Conservation (phyloP, 179 eudicot species). For the Gypsophila paniculata region DNA sequence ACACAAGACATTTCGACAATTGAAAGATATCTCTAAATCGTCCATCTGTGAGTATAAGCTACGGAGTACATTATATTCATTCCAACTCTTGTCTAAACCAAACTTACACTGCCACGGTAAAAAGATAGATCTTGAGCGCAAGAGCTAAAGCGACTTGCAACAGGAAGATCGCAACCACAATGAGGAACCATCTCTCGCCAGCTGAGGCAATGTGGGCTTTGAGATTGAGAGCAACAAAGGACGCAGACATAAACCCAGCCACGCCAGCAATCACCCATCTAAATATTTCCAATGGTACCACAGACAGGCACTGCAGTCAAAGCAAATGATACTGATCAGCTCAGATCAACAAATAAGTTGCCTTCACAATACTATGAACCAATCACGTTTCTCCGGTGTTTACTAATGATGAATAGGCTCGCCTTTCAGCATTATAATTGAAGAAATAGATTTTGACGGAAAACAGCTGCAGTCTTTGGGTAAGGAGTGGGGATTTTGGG, state of each 20-base stretch:
- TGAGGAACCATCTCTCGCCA: conserved; percentile 92
- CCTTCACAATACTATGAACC: neutral
- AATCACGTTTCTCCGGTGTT: neutral
- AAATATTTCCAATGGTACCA: conserved; percentile 64
- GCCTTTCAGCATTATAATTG: no score
- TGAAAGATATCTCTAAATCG: conserved; percentile 15
- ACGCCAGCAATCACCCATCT: conserved; percentile 92
- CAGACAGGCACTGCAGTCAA: conserved; percentile 69
- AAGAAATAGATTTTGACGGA: no score
- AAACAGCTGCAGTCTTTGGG: no score
- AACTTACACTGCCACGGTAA: conserved; percentile 49
- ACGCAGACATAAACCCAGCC: conserved; percentile 92
- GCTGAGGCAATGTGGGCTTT: conserved; percentile 78
- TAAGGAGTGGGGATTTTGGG: no score
- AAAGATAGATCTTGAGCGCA: conserved; percentile 74
- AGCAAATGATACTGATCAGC: conserved; percentile 14
- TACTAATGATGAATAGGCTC: no score
- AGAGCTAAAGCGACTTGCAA: conserved; percentile 85
- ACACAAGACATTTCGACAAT: conserved; percentile 12
- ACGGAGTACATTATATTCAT: conserved; percentile 22
- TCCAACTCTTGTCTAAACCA: neutral
- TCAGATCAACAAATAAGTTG: neutral
- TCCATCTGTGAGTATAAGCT: conserved; percentile 19
- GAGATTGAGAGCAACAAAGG: conserved; percentile 95
- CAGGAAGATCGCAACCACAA: conserved; percentile 80